These are phyloP conservation scores for Tricholoma sp. DNA, from an alignment of 768 basidiomycete species.

Conservation along the genomic window DNA sequence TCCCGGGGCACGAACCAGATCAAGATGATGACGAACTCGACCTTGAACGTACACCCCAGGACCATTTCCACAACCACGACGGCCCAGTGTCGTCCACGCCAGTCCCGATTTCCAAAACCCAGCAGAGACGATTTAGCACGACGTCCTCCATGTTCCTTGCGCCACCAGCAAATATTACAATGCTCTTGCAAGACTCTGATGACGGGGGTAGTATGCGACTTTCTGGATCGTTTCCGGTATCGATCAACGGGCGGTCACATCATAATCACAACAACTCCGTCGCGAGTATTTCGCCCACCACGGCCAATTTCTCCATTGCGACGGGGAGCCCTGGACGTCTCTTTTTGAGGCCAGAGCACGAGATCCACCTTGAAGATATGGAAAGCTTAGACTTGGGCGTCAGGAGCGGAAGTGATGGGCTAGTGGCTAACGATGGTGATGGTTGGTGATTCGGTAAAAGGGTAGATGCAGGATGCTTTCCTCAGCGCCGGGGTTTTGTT, in stretches of 20 bases:
- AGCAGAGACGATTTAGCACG: constrained; percentile 33
- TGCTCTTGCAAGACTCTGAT: constrained; percentile 49
- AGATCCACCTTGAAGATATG: constrained; percentile 70
- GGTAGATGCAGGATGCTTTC: too few relatives aligned
- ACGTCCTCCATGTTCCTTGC: constrained; percentile 64
- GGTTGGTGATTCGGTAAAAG: background rate
- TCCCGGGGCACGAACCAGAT: background rate
- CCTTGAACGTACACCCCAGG: background rate
- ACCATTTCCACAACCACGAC: constrained; percentile 12
- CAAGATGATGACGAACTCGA: background rate
- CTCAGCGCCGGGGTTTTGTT: too few relatives aligned
- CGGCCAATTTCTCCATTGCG: constrained; percentile 60
- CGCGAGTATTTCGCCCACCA: constrained; percentile 56
- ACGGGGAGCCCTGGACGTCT: constrained; percentile 68
- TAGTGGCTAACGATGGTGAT: constrained; percentile 9
- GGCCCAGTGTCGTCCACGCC: constrained; percentile 18
- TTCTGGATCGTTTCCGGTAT: constrained; percentile 8
- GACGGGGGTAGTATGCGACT: constrained; percentile 8
- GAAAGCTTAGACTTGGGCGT: constrained; percentile 43
- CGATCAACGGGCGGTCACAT: constrained; percentile 1
- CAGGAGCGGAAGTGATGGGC: constrained; percentile 17
- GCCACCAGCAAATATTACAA: constrained; percentile 69
- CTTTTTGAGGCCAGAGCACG: constrained; percentile 68
- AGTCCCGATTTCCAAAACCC: constrained; percentile 10
- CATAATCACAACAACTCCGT: constrained; percentile 19